A percentile compares a stretch with the other conserved stretches of the same genome.
Evolutionary conservation across 768 basidiomycete species (phyloP).

Genomic region (Panus rudis): DNA sequence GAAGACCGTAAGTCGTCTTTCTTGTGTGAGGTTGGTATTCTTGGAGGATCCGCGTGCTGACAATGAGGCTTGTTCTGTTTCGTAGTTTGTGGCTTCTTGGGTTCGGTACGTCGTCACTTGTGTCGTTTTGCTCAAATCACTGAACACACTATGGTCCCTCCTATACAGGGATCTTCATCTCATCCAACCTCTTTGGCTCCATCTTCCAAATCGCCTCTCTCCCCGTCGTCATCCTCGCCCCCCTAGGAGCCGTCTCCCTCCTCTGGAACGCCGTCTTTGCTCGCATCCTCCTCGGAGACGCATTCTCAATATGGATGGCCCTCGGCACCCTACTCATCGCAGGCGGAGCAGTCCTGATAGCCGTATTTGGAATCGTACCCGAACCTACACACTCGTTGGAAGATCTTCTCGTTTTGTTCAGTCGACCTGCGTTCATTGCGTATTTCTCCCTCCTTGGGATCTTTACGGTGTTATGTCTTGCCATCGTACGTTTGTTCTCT

Average conservation of each 20-base stretch:
- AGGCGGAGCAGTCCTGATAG: conserved; percentile 83
- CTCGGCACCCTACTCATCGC: conserved; percentile 86
- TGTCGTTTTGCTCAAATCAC: conserved; percentile 4
- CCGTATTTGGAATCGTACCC: conserved; percentile 86
- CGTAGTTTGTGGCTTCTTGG: conserved; percentile 80
- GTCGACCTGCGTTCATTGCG: conserved; percentile 66
- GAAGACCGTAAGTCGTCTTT: conserved; percentile 58
- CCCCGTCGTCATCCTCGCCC: conserved; percentile 91
- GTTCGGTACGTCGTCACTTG: conserved; percentile 41
- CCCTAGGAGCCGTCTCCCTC: conserved; percentile 85
- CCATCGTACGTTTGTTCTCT: conserved; percentile 42
- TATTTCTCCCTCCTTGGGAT: conserved; percentile 74
- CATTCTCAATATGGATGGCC: conserved; percentile 78
- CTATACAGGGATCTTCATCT: conserved; percentile 67
- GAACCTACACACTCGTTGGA: conserved; percentile 83
- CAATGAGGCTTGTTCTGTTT: conserved; percentile 1
- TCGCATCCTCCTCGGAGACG: conserved; percentile 73
- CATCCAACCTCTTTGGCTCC: conserved; percentile 82
- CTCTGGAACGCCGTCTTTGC: conserved; percentile 96
- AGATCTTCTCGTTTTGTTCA: conserved; percentile 73
- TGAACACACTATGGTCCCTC: conserved; percentile 3
- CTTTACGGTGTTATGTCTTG: conserved; percentile 51
- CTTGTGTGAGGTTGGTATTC: neutral
- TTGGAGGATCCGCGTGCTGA: neutral
- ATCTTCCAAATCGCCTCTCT: conserved; percentile 90